Evolutionary conservation across 2,329 filamentous ascomycete species (phyloP).

Genomic region (Seiridium cupressi): DNA sequence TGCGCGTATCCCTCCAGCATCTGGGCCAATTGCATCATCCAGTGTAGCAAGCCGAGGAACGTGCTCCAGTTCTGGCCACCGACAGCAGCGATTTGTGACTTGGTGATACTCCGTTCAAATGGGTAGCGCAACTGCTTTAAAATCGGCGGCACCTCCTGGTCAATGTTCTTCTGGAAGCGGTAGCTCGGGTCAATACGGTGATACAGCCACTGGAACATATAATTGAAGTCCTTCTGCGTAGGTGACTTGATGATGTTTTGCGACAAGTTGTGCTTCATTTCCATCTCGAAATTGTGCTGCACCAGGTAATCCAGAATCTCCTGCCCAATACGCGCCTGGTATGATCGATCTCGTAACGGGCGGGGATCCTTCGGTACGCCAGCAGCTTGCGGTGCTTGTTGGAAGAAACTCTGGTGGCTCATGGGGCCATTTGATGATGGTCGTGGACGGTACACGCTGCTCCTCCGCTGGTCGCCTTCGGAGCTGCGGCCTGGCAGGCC

Average conservation of each 20-base stretch:
- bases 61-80: conserved; percentile 97
- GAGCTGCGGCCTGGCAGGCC: conserved; percentile 42
- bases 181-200: conserved; percentile 93
- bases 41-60: conserved; percentile 90
- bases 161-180: conserved; percentile 89
- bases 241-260: conserved; percentile 90
- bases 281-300: conserved; percentile 93
- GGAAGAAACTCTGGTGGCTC: conserved; percentile 90
- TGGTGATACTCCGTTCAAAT: conserved; percentile 92
- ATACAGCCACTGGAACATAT: conserved; percentile 98
- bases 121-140: conserved; percentile 93
- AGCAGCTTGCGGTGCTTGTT: conserved; percentile 76
- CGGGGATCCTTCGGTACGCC: conserved; percentile 85
- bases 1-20: conserved; percentile 83
- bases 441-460: conserved; percentile 77
- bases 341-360: conserved; percentile 77
- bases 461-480: conserved; percentile 60
- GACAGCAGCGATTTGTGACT: conserved; percentile 91
- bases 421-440: conserved; percentile 66
- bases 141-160: conserved; percentile 89
- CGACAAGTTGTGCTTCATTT: conserved; percentile 92
- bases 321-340: conserved; percentile 79
- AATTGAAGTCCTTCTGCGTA: conserved; percentile 97
- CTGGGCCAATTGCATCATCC: conserved; percentile 97
- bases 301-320: conserved; percentile 90